Evolutionary conservation across 371 early-diverging fungal species (phyloP).

Genomic region (Mucor saturninus): DNA sequence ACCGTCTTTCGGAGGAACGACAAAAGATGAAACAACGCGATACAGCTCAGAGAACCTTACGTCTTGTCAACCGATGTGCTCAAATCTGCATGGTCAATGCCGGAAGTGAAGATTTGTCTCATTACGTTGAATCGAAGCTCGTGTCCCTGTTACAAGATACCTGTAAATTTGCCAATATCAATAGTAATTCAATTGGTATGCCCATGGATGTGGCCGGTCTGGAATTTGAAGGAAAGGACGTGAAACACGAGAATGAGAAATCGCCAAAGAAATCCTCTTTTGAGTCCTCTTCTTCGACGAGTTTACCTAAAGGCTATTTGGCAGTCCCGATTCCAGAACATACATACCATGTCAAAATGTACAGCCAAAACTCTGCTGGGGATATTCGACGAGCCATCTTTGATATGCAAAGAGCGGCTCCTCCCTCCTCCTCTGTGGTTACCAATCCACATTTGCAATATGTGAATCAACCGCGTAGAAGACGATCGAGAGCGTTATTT

Average conservation of each 20-base stretch:
- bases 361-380: conserved; percentile 37
- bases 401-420: conserved; percentile 20
- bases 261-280: conserved; percentile 23
- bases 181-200: conserved; percentile 7
- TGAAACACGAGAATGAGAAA: neutral
- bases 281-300: conserved; percentile 4
- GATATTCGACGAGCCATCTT: conserved; percentile 31
- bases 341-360: conserved; percentile 39
- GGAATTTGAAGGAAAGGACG: neutral
- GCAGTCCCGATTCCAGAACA: conserved; percentile 43
- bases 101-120: conserved; percentile 52
- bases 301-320: conserved; percentile 37
- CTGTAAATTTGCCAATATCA: conserved; percentile 41
- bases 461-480: conserved; percentile 12
- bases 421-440: too few relatives aligned
- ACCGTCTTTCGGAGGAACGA: conserved; percentile 65
- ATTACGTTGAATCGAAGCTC: conserved; percentile 54
- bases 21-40: conserved; percentile 63
- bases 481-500: conserved; percentile 26
- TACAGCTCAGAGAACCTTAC: conserved; percentile 52
- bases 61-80: conserved; percentile 42
- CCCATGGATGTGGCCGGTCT: neutral
- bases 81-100: conserved; percentile 47
- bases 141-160: conserved; percentile 39
- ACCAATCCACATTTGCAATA: conserved; percentile 9